Conservation (phyloP, 495 filamentous ascomycete genomes). For the Podospora didyma region DNA sequence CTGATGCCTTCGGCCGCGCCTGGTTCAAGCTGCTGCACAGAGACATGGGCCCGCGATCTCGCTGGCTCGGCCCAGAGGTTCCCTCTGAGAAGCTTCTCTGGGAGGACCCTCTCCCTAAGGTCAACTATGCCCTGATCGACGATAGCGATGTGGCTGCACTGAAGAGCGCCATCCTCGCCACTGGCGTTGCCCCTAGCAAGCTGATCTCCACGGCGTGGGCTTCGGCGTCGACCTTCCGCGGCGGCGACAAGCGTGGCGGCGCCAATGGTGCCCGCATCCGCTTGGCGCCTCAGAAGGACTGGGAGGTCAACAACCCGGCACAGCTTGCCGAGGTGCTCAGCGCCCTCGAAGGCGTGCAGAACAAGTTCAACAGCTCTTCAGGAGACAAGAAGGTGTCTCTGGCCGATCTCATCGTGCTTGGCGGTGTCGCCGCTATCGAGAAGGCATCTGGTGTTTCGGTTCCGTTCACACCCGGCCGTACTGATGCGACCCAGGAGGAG, state of each 20-base stretch:
- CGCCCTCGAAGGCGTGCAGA: constrained; percentile 58
- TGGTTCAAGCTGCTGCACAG: constrained; percentile 79
- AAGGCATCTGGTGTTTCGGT: constrained; percentile 53
- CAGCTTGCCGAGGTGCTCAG: constrained; percentile 54
- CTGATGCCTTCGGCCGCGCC: constrained; percentile 61
- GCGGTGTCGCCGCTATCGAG: constrained; percentile 63
- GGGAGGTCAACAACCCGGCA: constrained; percentile 63
- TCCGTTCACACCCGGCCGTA: constrained; percentile 47
- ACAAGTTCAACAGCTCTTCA: constrained; percentile 54
- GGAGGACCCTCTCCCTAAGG: constrained; percentile 61
- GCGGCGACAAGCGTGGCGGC: constrained; percentile 70
- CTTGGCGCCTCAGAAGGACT: constrained; percentile 62
- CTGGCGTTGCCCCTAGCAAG: constrained; percentile 50
- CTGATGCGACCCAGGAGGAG: constrained; percentile 54
- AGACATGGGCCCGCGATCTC: constrained; percentile 63
- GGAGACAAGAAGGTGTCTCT: constrained; percentile 65
- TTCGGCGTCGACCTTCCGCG: constrained; percentile 68
- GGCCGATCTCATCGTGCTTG: constrained; percentile 69
- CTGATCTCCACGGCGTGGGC: constrained; percentile 63
- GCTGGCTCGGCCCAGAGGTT: constrained; percentile 67
- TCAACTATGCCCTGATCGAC: constrained; percentile 53
- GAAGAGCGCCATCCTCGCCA: constrained; percentile 60
- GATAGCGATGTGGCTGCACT: constrained; percentile 54
- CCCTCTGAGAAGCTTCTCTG: constrained; percentile 58
- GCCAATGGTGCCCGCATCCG: constrained; percentile 72